Percentiles rank a stretch among this genome's conserved stretches.
These are phyloP conservation scores for Beauveria bassiana DNA, from an alignment of 2,329 filamentous ascomycete genomes.

Conservation along the genomic window DNA sequence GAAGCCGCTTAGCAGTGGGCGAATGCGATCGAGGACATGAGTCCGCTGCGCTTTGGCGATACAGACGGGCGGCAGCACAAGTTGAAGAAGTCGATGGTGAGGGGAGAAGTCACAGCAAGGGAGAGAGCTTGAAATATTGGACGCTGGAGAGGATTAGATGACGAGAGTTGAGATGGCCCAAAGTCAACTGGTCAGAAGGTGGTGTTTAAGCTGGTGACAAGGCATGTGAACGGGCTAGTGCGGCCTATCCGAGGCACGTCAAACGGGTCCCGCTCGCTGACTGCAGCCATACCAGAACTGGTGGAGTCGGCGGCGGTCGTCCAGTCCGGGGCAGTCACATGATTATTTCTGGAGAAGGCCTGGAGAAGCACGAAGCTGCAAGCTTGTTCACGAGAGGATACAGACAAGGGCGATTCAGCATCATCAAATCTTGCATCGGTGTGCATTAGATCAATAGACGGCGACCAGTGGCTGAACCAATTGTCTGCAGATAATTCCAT, in stretches of 20 bases:
- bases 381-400: neutral
- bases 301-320: neutral
- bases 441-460: too few species aligned
- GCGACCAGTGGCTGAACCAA: neutral
- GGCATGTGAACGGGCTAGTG: slow-evolving; percentile 10
- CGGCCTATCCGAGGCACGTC: slow-evolving; percentile 11
- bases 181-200: neutral
- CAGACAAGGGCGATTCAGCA: neutral
- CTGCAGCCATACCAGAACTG: neutral
- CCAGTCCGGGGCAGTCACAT: slow-evolving; percentile 11
- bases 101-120: neutral
- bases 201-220: neutral
- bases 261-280: slow-evolving; percentile 7
- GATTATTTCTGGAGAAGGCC: slow-evolving; percentile 2
- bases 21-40: slow-evolving; percentile 8
- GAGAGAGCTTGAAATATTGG: neutral
- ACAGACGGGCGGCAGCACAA: neutral
- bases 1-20: slow-evolving; percentile 1
- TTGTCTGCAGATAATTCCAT: neutral
- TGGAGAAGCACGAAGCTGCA: neutral
- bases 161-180: neutral
- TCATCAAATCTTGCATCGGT: neutral
- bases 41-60: neutral
- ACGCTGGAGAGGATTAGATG: neutral
- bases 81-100: neutral